phyloP scores from a whole-genome alignment of 768 basidiomycete genomes.

The Mycena pura region DNA sequence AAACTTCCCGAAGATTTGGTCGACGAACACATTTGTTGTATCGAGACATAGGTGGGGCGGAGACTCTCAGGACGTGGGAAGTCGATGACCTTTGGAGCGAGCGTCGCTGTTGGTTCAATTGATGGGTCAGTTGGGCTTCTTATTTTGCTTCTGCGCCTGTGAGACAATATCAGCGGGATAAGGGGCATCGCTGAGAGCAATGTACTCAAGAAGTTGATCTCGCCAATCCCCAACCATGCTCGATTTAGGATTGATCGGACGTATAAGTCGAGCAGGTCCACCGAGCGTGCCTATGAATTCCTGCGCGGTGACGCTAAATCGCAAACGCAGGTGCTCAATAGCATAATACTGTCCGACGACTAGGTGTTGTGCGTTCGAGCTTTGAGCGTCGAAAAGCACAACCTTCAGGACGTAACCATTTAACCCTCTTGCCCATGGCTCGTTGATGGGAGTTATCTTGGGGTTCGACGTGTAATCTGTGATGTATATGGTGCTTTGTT shows the following conservation, averaged over 20 bases:
- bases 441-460: slow-evolving; percentile 42
- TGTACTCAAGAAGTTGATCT: slow-evolving; percentile 48
- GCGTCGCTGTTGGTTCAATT: not conserved
- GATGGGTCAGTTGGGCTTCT: slow-evolving; percentile 12
- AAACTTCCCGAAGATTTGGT: slow-evolving; percentile 45
- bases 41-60: not conserved
- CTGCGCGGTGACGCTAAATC: slow-evolving; percentile 35
- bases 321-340: slow-evolving; percentile 61
- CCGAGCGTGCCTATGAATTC: slow-evolving; percentile 53
- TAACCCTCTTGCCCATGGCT: slow-evolving; percentile 52
- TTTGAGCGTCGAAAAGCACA: slow-evolving; percentile 55
- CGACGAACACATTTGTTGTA: slow-evolving; percentile 40
- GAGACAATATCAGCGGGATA: not conserved
- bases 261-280: slow-evolving; percentile 52
- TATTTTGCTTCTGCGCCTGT: slow-evolving; percentile 40
- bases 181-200: not conserved
- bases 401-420: slow-evolving; percentile 60
- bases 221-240: slow-evolving; percentile 47
- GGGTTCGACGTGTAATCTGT: slow-evolving; percentile 70
- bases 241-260: slow-evolving; percentile 46
- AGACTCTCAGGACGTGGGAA: not conserved
- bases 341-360: slow-evolving; percentile 49
- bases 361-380: slow-evolving; percentile 44
- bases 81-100: not conserved
- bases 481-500: slow-evolving; percentile 52